These are phyloP conservation scores for Cordyceps sp. DNA, from an alignment of 2,329 filamentous ascomycete genomes.

Conservation along the genomic window DNA sequence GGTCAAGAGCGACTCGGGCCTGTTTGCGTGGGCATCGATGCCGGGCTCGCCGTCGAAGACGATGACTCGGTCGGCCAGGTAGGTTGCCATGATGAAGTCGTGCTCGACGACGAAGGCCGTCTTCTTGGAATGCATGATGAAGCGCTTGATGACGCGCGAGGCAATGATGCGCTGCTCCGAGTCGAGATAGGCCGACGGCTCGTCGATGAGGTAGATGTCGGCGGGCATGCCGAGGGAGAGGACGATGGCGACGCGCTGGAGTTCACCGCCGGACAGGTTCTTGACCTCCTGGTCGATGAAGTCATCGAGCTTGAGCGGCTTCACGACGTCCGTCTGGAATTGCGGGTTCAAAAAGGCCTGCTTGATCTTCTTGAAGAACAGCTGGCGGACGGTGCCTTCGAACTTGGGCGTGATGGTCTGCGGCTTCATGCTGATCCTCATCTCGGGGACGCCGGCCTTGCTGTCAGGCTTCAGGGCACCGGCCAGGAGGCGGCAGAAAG, in stretches of 20 bases:
- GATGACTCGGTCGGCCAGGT: slow-evolving; percentile 80
- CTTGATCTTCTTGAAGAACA: slow-evolving; percentile 99
- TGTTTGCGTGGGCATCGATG: slow-evolving; percentile 72
- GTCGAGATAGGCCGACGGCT: slow-evolving; percentile 93
- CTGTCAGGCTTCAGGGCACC: slow-evolving; percentile 85
- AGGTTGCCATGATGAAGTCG: slow-evolving; percentile 93
- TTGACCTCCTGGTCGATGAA: slow-evolving; percentile 99
- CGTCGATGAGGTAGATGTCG: slow-evolving; percentile 97
- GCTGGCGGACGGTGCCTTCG: slow-evolving; percentile 84
- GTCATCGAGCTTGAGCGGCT: slow-evolving; percentile 96
- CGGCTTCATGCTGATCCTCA: slow-evolving; percentile 99
- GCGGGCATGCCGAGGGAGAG: slow-evolving; percentile 89
- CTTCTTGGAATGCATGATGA: slow-evolving; percentile 99
- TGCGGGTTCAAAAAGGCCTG: slow-evolving; percentile 89
- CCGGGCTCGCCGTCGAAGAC: slow-evolving; percentile 94
- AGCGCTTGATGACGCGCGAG: slow-evolving; percentile 94
- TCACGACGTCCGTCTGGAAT: slow-evolving; percentile 99
- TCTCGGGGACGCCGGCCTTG: slow-evolving; percentile 61
- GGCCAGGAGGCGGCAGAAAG: slow-evolving; percentile 91
- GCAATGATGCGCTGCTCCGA: slow-evolving; percentile 98
- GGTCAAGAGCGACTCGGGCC: slow-evolving; percentile 79
- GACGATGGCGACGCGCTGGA: slow-evolving; percentile 97
- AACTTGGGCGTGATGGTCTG: slow-evolving; percentile 99
- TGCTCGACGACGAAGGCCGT: slow-evolving; percentile 98
- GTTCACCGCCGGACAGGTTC: slow-evolving; percentile 96